Evolutionary conservation across 2,329 filamentous ascomycete species (phyloP).

Genomic region (Cytospora piceae): DNA sequence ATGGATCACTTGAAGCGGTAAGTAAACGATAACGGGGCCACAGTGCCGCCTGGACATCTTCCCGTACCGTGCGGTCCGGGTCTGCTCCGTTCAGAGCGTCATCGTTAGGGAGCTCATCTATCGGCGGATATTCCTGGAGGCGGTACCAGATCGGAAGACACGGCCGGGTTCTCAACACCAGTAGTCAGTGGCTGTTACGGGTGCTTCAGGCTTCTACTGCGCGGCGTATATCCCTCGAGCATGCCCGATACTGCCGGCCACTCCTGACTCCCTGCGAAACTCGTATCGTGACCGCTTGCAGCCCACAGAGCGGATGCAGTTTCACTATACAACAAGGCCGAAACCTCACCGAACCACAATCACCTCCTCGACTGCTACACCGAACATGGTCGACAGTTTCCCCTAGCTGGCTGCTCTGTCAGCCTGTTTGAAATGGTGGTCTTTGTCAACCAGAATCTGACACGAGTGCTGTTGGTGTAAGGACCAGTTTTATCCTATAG

Average conservation of each 20-base stretch:
- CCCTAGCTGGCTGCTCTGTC: background rate
- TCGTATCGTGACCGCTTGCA: background rate
- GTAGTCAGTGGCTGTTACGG: background rate
- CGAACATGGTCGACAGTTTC: background rate
- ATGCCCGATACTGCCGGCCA: background rate
- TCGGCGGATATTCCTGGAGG: background rate
- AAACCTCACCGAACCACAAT: constrained; percentile 18
- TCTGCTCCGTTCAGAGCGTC: constrained; percentile 3
- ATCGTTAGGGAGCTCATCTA: background rate
- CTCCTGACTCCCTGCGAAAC: constrained; percentile 4
- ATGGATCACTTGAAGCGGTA: constrained; percentile 27
- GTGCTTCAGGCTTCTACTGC: background rate
- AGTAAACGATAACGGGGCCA: constrained; percentile 21
- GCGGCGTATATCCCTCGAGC: constrained; percentile 8
- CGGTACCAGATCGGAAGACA: constrained; percentile 1
- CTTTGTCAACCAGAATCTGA: background rate
- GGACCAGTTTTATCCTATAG: background rate
- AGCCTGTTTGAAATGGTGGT: background rate
- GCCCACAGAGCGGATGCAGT: constrained; percentile 7
- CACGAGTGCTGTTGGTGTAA: background rate
- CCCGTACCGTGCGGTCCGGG: constrained; percentile 11
- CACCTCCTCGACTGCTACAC: background rate
- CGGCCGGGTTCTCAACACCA: background rate
- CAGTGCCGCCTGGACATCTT: constrained; percentile 17
- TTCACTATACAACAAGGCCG: constrained; percentile 15